These are phyloP conservation scores for Mortierella sp. DNA, from an alignment of 371 early-diverging fungal genomes.

Conservation along the genomic window DNA sequence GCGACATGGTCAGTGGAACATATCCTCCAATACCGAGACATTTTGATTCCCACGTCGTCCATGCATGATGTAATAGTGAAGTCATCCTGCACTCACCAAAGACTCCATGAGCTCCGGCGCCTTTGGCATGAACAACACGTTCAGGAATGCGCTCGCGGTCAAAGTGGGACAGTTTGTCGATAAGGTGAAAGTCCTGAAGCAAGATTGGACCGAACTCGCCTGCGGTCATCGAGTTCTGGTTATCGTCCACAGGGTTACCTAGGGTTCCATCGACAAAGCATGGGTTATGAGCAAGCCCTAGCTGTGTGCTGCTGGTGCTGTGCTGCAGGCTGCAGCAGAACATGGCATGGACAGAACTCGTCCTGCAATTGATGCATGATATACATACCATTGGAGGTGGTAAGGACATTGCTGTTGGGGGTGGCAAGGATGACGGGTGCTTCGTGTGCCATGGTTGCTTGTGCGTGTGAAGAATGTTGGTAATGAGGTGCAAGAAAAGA, in stretches of 20 bases:
- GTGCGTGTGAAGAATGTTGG: background rate
- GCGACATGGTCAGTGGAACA: too few species aligned
- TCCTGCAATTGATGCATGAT: too few species aligned
- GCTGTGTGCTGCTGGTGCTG: too few species aligned
- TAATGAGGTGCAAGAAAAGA: background rate
- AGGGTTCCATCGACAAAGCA: too few species aligned
- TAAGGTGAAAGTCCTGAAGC: constrained; percentile 79
- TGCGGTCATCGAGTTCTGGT: constrained; percentile 70
- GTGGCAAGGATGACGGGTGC: constrained; percentile 42
- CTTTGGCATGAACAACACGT: constrained; percentile 88
- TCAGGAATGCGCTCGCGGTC: constrained; percentile 88
- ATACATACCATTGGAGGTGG: constrained; percentile 44
- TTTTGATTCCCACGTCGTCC: too few species aligned
- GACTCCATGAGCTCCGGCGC: constrained; percentile 84
- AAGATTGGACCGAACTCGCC: constrained; percentile 66
- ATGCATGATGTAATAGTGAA: background rate
- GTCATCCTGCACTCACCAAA: constrained; percentile 62
- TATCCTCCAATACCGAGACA: too few species aligned
- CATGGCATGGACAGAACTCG: too few species aligned
- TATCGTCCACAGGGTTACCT: constrained; percentile 73
- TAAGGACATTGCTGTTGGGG: constrained; percentile 33
- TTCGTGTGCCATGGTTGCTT: constrained; percentile 9
- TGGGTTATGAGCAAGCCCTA: too few species aligned
- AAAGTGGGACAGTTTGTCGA: constrained; percentile 87
- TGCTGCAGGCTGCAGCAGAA: too few species aligned